Percentiles rank a stretch among this genome's conserved stretches.
phyloP scores from a whole-genome alignment of 805 yeast species.

The Scheffersomyces spartinae region DNA sequence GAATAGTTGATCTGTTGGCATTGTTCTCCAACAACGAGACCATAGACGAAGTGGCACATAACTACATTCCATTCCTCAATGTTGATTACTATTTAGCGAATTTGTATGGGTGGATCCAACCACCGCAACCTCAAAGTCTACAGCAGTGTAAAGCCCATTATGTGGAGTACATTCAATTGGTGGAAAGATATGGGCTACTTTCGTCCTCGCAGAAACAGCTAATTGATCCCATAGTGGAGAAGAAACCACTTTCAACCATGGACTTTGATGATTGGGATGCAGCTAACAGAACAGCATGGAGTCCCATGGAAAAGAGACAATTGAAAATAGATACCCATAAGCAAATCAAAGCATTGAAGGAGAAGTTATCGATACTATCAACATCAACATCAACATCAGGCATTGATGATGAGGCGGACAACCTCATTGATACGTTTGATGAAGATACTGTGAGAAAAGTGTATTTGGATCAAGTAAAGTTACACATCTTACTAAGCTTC shows the following conservation, averaged over 20 bases:
- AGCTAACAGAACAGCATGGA: constrained; percentile 6
- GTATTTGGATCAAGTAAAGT: constrained; percentile 42
- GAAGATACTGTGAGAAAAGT: constrained; percentile 55
- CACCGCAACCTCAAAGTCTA: constrained; percentile 2
- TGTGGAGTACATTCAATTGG: too few species aligned
- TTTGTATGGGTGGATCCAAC: constrained; percentile 9
- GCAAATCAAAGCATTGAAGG: constrained; percentile 41
- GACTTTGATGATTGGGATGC: constrained; percentile 21
- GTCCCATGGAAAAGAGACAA: constrained; percentile 43
- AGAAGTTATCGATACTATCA: constrained; percentile 29
- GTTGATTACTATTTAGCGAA: constrained; percentile 47
- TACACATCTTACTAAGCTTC: constrained; percentile 43
- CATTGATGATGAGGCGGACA: constrained; percentile 8
- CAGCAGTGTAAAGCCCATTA: constrained; percentile 1
- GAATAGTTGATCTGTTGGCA: constrained; percentile 33
- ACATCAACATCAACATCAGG: too few species aligned
- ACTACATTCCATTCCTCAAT: constrained; percentile 47
- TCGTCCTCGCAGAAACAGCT: constrained; percentile 5
- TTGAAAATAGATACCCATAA: constrained; percentile 63
- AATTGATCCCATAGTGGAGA: not conserved
- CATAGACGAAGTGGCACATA: constrained; percentile 56
- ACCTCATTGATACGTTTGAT: constrained; percentile 28
- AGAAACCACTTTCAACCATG: constrained; percentile 27
- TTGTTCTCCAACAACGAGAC: constrained; percentile 66
- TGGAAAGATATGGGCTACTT: too few species aligned